Conservation (phyloP, 129 eudicot genomes). For the Chrysanthemum lavandulifolium region DNA sequence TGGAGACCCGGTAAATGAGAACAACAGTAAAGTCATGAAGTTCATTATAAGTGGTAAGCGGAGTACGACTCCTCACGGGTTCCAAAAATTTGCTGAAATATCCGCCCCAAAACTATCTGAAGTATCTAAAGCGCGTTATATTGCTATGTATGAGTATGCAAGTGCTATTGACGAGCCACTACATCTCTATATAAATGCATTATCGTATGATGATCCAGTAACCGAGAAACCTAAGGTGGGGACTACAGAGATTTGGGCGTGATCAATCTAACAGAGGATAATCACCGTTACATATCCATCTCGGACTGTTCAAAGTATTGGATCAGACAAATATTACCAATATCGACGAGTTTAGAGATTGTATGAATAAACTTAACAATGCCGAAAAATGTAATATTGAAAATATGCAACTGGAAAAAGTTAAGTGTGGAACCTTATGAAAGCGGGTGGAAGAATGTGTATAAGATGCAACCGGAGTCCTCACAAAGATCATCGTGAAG, state of each 20-base stretch:
- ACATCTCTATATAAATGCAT: constrained; percentile 63
- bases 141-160: constrained; percentile 77
- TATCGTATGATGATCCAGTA: constrained; percentile 54
- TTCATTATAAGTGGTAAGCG: constrained; percentile 38
- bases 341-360: constrained; percentile 45
- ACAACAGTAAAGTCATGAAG: constrained; percentile 71
- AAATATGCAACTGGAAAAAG: constrained; percentile 54
- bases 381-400: constrained; percentile 51
- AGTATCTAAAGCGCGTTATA: constrained; percentile 56
- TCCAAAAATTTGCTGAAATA: constrained; percentile 52
- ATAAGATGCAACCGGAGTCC: constrained; percentile 71
- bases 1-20: constrained; percentile 64
- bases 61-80: constrained; percentile 43
- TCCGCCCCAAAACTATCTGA: constrained; percentile 41
- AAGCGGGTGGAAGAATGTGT: constrained; percentile 93
- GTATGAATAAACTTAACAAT: constrained; percentile 59
- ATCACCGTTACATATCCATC: constrained; percentile 84
- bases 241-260: constrained; percentile 70
- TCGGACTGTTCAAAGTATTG: constrained; percentile 64
- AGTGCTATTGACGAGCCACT: constrained; percentile 53
- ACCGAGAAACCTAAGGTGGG: constrained; percentile 81
- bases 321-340: constrained; percentile 58
- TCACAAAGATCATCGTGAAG: constrained; percentile 63
- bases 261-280: constrained; percentile 85
- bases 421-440: constrained; percentile 60